Percentiles rank a stretch among this genome's conserved stretches.
Conservation (phyloP, 345 rosid genomes). For the Eucalyptus tenuipes region DNA sequence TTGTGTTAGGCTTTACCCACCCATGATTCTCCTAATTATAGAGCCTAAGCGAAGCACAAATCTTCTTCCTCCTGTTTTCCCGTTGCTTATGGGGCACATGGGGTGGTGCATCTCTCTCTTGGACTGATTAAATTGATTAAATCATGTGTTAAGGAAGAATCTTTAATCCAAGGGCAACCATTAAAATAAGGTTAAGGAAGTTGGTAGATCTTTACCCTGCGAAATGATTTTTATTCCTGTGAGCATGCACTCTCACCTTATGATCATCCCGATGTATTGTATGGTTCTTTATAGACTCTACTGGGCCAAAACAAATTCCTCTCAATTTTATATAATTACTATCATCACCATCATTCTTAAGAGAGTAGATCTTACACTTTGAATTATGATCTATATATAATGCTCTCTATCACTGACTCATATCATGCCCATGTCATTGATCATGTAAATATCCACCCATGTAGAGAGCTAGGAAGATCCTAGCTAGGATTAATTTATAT, state of each 20-base stretch:
- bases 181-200: background rate
- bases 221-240: slow-evolving; percentile 14
- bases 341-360: background rate
- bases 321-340: background rate
- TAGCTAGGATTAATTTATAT: background rate
- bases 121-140: background rate
- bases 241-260: background rate
- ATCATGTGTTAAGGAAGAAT: background rate
- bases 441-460: background rate
- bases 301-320: background rate
- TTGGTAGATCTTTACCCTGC: slow-evolving; percentile 14
- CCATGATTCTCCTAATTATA: background rate
- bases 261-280: background rate
- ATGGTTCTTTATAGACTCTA: background rate
- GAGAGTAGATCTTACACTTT: background rate
- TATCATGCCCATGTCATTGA: background rate
- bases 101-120: slow-evolving; percentile 5
- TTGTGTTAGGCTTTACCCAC: background rate
- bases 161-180: background rate
- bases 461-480: background rate
- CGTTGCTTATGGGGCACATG: background rate
- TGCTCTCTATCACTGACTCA: background rate
- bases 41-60: background rate
- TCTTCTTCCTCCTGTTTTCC: background rate
- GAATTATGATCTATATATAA: background rate